These are phyloP conservation scores for Septoria linicola DNA, from an alignment of 2,329 filamentous ascomycete species.

Conservation along the genomic window DNA sequence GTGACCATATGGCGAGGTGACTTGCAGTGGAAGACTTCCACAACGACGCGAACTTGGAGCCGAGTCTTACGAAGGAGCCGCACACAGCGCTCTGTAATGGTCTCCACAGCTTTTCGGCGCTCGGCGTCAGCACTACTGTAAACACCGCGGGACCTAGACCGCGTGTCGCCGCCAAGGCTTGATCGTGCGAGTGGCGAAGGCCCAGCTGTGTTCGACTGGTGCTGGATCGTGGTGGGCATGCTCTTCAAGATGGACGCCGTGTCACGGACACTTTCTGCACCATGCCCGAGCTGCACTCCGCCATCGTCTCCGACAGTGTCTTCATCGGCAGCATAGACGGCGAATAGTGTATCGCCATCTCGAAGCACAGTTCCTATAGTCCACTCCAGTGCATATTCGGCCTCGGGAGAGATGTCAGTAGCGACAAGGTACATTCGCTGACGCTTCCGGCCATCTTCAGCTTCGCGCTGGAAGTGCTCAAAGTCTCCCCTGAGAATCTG, in stretches of 20 bases:
- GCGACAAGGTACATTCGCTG: conserved; percentile 93
- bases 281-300: conserved; percentile 64
- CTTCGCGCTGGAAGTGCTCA: conserved; percentile 69
- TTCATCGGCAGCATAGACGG: conserved; percentile 91
- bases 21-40: conserved; percentile 98
- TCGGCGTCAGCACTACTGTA: conserved; percentile 67
- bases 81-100: conserved; percentile 81
- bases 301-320: conserved; percentile 56
- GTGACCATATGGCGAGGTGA: conserved; percentile 94
- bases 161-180: conserved; percentile 21
- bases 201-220: conserved; percentile 28
- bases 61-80: conserved; percentile 84
- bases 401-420: conserved; percentile 90
- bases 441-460: conserved; percentile 73
- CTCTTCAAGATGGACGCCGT: conserved; percentile 70
- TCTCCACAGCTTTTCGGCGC: conserved; percentile 73
- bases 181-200: conserved; percentile 36
- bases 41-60: conserved; percentile 86
- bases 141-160: conserved; percentile 37
- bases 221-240: conserved; percentile 47
- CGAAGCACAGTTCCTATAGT: conserved; percentile 91
- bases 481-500: conserved; percentile 92
- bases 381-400: conserved; percentile 94
- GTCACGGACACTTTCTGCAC: conserved; percentile 71
- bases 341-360: conserved; percentile 90